Evolutionary conservation across 768 basidiomycete genomes (phyloP).

Genomic region (Chiua virens): DNA sequence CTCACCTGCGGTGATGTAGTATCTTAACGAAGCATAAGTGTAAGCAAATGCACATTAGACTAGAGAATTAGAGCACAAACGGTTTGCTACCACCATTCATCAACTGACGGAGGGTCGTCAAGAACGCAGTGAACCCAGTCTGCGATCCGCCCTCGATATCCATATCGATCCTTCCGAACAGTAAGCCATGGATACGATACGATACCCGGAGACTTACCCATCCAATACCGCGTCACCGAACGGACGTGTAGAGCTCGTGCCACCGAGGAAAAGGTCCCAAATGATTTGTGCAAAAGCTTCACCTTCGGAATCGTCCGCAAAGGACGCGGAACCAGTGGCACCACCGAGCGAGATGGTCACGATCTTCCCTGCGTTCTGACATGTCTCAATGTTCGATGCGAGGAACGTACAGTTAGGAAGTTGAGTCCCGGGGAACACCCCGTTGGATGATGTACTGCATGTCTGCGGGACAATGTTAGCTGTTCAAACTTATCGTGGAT

Average conservation of each 20-base stretch:
- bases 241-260: constrained; percentile 60
- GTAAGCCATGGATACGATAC: neutral
- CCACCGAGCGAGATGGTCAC: constrained; percentile 64
- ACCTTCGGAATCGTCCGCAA: constrained; percentile 58
- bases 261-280: constrained; percentile 71
- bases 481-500: neutral
- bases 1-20: constrained; percentile 44
- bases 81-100: constrained; percentile 28
- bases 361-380: constrained; percentile 64
- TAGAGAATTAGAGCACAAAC: constrained; percentile 12
- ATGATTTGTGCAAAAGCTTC: constrained; percentile 61
- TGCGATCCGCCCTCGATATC: constrained; percentile 48
- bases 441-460: constrained; percentile 57
- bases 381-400: constrained; percentile 59
- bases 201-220: constrained; percentile 43
- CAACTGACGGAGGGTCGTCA: constrained; percentile 28
- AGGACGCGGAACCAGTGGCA: constrained; percentile 61
- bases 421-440: constrained; percentile 59
- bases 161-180: constrained; percentile 38
- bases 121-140: constrained; percentile 33
- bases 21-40: constrained; percentile 24
- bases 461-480: constrained; percentile 37
- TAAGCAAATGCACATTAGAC: constrained; percentile 1
- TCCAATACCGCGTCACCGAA: constrained; percentile 74
- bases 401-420: constrained; percentile 64